Base-by-base conservation (phyloP, 495 filamentous ascomycete species). In the Podospora pseudocomata region DNA sequence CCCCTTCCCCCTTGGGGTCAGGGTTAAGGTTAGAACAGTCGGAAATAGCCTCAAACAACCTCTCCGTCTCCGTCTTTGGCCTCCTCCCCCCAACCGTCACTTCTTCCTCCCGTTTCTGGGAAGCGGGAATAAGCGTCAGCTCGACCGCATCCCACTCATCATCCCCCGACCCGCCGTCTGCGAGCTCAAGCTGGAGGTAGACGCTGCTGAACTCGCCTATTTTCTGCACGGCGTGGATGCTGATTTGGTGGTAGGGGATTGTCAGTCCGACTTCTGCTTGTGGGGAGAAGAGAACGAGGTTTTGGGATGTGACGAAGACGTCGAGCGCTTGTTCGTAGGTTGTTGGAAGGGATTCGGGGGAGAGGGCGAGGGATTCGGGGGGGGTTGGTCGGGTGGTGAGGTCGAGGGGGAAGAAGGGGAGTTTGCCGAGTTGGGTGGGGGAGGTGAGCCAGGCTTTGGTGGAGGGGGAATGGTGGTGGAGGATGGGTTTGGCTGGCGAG, bases 11-110 rank as follows among this genome's bases (percentile, higher is more conserved):
- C 11, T 64, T 68, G 0, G 91, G 88, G 72, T 97, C 94, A 0
- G 95, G 95, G 76, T 98, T 92, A 19, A 99, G 79, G 73, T 97
- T 91, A 16, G 93, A 91, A 80, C 95, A 97, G 0, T 88, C 87
- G 1, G 92, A 91, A 18, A 98, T 86, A 3, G 93, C 93, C 3
- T 85, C 82, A 81, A 90, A 99, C 13, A 97, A 85, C n/a, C 74
- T 76, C 7, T 76, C 67, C 0, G 78, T 74, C 62, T 81, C 78
- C 27, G 75, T 66, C 34, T 77, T 69, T 30, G 80, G 68, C n/a
- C 32, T 61, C 18, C 23, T 11, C 4, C 9, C 59, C 23, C 27
- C 61, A 5, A 20, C 18, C 5, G 15, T 49, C 15, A 4, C 32
- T 18, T 13, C n/a, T 27, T 61, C 59, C 56, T 28, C 59, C 58